Evolutionary conservation across 352 stramenopile genomes (phyloP).

Genomic region (Phytophthora pini): DNA sequence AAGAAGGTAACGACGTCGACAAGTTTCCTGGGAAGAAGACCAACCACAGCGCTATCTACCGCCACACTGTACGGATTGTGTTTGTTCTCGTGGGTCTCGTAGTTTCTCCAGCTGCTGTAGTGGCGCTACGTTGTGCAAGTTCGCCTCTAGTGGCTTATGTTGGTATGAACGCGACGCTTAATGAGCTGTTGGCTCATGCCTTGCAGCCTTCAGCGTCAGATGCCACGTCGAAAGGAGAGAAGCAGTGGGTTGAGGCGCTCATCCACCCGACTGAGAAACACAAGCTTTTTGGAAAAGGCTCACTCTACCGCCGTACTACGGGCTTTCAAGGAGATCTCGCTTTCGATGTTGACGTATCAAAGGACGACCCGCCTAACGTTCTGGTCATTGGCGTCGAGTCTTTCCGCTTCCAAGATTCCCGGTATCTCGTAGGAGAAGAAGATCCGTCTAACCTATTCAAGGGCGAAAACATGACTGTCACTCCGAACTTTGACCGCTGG

Average conservation of each 20-base stretch:
- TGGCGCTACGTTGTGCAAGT: constrained; percentile 11
- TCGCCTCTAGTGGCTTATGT: constrained; percentile 14
- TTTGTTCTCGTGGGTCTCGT: constrained; percentile 10
- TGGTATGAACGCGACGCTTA: constrained; percentile 22
- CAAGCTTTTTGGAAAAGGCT: constrained; percentile 13
- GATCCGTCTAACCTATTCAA: constrained; percentile 44
- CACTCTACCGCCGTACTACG: constrained; percentile 28
- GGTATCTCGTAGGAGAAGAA: constrained; percentile 53
- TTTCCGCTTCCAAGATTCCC: constrained; percentile 58
- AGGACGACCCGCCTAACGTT: constrained; percentile 48
- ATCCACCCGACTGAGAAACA: constrained; percentile 24
- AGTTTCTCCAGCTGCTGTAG: constrained; percentile 6
- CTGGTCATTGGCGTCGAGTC: constrained; percentile 60
- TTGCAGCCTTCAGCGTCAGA: constrained; percentile 18
- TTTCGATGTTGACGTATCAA: constrained; percentile 46
- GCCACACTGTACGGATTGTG: background rate
- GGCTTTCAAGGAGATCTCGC: constrained; percentile 50
- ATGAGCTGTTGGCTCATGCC: constrained; percentile 19
- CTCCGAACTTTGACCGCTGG: constrained; percentile 57
- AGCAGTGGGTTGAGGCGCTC: constrained; percentile 15
- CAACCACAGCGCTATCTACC: background rate
- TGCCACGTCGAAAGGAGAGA: constrained; percentile 8
- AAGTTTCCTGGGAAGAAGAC: background rate
- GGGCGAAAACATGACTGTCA: constrained; percentile 39
- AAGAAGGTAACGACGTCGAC: constrained; percentile 3